Evolutionary conservation across 345 rosid genomes (phyloP), one percentile per base, ranked within the genome.

Genomic region (Acer yangbiense): DNA sequence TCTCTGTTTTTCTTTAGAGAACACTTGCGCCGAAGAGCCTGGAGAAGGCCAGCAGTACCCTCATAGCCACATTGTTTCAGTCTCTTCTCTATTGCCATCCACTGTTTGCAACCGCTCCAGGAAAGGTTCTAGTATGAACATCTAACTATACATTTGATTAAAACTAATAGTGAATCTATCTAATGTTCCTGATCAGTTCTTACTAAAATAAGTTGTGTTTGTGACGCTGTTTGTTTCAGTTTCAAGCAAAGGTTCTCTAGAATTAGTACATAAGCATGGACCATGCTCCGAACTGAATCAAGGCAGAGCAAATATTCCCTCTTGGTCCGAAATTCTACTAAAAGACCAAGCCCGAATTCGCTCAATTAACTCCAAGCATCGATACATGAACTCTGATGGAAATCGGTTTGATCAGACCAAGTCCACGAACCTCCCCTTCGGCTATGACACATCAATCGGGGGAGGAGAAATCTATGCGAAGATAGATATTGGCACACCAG

Each of bases 401-500:
- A 54, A 50, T 10, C 55, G 16, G 55, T 13, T 50, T 0, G 16
- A 54, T 6, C 58, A 14, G 58, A 14, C n/a, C 0, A 54, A 54
- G 58, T 4, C 58, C 8, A 46, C 0, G 50, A 54, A 12, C 58
- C 11, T 54, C 58, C 58, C 58, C 58, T 54, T 54, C n/a, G 58
- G 20, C 35, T 79, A 69, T 18, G 76, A 43, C 46, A 2, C 0
- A 20, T 6, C 27, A 60, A 21, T 78, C 0, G 85, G 77, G 6
- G 4, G 65, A 13, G 79, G 67, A 2, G 32, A 81, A 4, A 4
- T 35, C 25, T 81, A 69, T 21, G 76, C 83, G 6, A 79, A 73
- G 0, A 62, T 81, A 14, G 85, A 80, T 6, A 54, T 79, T 0
- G 86, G 86, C 5, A 73, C 82, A 0, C 88, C 86, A 0, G 25